A percentile compares a stretch with the other conserved stretches of the same genome.
Conservation (phyloP, 139 green algal species). For the Eudorina sp. region DNA sequence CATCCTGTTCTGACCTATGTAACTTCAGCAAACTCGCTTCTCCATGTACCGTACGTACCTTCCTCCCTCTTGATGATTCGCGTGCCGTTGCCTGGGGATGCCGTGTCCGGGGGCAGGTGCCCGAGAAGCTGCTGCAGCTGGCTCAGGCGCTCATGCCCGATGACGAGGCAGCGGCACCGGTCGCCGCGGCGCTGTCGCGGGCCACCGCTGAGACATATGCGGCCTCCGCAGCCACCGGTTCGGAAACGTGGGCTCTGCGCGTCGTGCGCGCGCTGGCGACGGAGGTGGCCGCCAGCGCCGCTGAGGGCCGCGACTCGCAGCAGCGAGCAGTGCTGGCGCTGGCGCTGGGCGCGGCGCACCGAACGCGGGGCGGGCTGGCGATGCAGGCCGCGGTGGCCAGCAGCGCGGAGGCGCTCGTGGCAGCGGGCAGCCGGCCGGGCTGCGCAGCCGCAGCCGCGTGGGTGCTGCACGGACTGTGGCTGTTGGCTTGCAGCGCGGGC, state of each 20-base stretch:
- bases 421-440: conserved; percentile 62
- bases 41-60: too few species aligned
- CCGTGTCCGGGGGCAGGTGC: too few species aligned
- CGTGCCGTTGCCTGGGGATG: too few species aligned
- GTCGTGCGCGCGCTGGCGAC: conserved; percentile 43
- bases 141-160: conserved; percentile 72
- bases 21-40: too few species aligned
- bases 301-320: conserved; percentile 42
- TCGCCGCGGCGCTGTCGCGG: conserved; percentile 58
- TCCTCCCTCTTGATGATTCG: too few species aligned
- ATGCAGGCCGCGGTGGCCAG: conserved; percentile 65
- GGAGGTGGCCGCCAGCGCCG: conserved; percentile 50
- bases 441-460: conserved; percentile 68
- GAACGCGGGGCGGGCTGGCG: conserved; percentile 77
- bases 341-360: conserved; percentile 78
- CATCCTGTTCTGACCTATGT: too few species aligned
- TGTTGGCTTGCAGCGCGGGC: conserved; percentile 81
- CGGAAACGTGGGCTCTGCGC: conserved; percentile 52
- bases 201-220: conserved; percentile 78
- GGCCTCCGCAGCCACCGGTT: conserved; percentile 66
- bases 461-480: conserved; percentile 87
- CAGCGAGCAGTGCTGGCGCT: conserved; percentile 79
- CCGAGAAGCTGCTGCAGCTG: conserved; percentile 60
- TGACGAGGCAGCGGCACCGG: conserved; percentile 22
- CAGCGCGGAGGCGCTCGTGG: conserved; percentile 71